These are phyloP conservation scores for Lycium barbarum DNA, from an alignment of 257 asterid species.

Conservation along the genomic window DNA sequence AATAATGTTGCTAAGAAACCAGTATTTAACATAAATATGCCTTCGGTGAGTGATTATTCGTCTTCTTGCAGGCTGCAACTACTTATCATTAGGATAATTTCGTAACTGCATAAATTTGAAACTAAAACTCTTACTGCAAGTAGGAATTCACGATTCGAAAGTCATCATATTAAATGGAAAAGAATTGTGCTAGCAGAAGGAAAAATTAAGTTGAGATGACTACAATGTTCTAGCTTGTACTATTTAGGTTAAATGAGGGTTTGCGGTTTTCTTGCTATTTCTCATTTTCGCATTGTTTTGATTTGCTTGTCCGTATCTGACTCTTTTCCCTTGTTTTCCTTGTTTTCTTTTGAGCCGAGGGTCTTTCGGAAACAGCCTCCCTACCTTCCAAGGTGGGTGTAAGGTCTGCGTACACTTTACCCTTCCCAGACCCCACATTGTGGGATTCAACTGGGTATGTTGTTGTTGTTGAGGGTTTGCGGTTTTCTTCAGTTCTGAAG, in stretches of 20 bases:
- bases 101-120: neutral
- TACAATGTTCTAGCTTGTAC: neutral
- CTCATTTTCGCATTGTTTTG: too few relatives aligned
- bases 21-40: neutral
- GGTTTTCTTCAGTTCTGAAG: conserved; percentile 3
- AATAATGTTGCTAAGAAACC: conserved; percentile 22
- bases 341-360: too few relatives aligned
- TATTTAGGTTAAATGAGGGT: conserved; percentile 19
- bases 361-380: too few relatives aligned
- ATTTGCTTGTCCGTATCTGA: too few relatives aligned
- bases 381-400: too few relatives aligned
- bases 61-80: neutral
- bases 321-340: too few relatives aligned
- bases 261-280: neutral
- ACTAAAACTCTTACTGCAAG: conserved; percentile 18
- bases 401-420: too few relatives aligned
- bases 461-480: too few relatives aligned
- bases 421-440: too few relatives aligned
- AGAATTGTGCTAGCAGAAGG: conserved; percentile 16
- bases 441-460: too few relatives aligned
- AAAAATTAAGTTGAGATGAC: conserved; percentile 7
- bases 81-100: neutral
- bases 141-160: neutral
- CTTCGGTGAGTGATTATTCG: conserved; percentile 13
- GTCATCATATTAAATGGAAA: neutral